These are phyloP conservation scores for Chaetothyriales sp. DNA, from an alignment of 2,329 filamentous ascomycete species.

Conservation along the genomic window DNA sequence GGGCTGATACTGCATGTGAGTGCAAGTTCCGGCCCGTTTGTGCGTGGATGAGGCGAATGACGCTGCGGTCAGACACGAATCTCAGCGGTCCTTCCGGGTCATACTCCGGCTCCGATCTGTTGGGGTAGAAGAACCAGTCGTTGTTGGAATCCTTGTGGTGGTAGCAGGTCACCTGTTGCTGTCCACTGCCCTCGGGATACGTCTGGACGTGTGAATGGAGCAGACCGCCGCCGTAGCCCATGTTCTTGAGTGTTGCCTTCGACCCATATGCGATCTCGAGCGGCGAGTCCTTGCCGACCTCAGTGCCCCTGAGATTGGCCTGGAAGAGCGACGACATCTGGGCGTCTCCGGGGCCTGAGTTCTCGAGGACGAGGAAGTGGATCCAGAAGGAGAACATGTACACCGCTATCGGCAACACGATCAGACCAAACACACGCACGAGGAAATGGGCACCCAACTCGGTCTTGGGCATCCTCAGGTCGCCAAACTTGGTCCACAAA, in stretches of 20 bases:
- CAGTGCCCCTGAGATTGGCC: constrained; percentile 83
- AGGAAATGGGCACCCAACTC: constrained; percentile 62
- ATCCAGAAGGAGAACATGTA: constrained; percentile 93
- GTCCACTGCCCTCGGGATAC: constrained; percentile 29
- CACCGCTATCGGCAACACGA: constrained; percentile 73
- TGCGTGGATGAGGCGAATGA: constrained; percentile 77
- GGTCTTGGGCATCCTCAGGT: constrained; percentile 72
- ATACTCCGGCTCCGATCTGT: constrained; percentile 60
- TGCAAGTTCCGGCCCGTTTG: constrained; percentile 95
- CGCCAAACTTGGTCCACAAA: constrained; percentile 94
- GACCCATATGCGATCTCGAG: constrained; percentile 84
- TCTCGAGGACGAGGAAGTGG: constrained; percentile 86
- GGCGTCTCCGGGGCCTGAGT: constrained; percentile 90
- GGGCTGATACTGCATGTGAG: constrained; percentile 79
- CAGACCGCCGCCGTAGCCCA: constrained; percentile 94
- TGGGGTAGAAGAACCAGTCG: constrained; percentile 98
- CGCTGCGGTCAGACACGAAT: constrained; percentile 62
- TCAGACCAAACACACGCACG: constrained; percentile 71
- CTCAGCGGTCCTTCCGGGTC: constrained; percentile 53
- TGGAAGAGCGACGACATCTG: constrained; percentile 99
- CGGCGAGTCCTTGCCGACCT: constrained; percentile 87
- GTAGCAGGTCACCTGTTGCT: constrained; percentile 98
- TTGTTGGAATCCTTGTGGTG: constrained; percentile 99
- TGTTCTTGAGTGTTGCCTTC: constrained; percentile 88
- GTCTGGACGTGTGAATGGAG: constrained; percentile 22